Evolutionary conservation across 2,329 filamentous ascomycete genomes (phyloP), one percentile per base, ranked within the genome.

Genomic region (Cadophora luteo-olivacea): DNA sequence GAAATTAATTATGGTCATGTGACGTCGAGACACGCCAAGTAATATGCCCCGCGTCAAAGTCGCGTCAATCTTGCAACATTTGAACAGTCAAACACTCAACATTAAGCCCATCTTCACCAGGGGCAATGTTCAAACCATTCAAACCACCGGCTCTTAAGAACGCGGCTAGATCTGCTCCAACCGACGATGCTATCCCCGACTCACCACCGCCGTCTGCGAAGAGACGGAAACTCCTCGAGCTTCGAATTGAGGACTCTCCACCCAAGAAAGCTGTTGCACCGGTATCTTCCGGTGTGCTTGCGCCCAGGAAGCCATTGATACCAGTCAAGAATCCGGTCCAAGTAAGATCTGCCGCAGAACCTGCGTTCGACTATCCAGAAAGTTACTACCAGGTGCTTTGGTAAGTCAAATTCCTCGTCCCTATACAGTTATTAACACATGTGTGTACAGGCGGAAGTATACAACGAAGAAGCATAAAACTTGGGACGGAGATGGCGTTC

Each of bases 381-480:
- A 74, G 73, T 36, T 79, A 78, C 69, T 79, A 77, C 67, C 72
- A 74, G 57, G 77, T 79, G 6, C 65, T 78, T 67, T 79, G 77
- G 77, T 78, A 68, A 33, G 70, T 33, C 32, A 3, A n/a, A 19
- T 22, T 12, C 55, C 54, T 36, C 32, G 55, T 24, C 25, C 55
- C 1, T 7, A 41, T 29, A 33, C 33, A n/a, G 61, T 36, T 51
- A 29, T 65, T 71, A 64, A 72, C 49, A 65, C 29, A 16, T 45
- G 1, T 41, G 4, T 51, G 36, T 48, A 22, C 19, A 88, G 87
- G 90, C 87, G 91, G 24, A 92, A 91, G 77, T 86, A 85, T 63
- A 91, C 89, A 0, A 85, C 82, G 6, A 92, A 92, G 78, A 93
- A 92, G 79, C 87, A 92, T 78, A 92, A 92, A 77, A 92, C 89